Conservation (phyloP, 768 basidiomycete genomes). For the Leccinum aurantiacum region DNA sequence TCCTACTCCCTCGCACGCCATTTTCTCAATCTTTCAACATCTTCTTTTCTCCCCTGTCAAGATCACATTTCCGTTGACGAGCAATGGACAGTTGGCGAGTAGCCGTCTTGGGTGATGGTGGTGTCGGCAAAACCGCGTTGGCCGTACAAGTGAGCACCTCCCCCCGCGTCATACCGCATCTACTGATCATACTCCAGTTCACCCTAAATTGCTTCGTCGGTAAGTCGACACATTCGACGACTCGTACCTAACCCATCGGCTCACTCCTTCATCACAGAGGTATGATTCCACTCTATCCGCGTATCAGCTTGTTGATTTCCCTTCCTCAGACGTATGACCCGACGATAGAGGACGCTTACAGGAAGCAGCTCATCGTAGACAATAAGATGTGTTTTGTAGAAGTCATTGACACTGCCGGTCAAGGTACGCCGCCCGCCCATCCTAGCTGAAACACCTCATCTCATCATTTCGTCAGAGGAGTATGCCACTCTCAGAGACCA, state of each 20-base stretch:
- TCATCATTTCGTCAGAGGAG: slow-evolving; percentile 65
- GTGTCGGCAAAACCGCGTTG: slow-evolving; percentile 95
- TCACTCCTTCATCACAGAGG: slow-evolving; percentile 47
- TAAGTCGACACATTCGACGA: slow-evolving; percentile 40
- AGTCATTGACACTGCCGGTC: slow-evolving; percentile 96
- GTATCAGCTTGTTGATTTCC: slow-evolving; percentile 8
- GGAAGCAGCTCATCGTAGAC: slow-evolving; percentile 93
- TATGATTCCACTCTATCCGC: slow-evolving; percentile 29
- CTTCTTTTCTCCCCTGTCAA: slow-evolving; percentile 19
- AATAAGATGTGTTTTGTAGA: slow-evolving; percentile 95
- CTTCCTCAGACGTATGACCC: slow-evolving; percentile 85
- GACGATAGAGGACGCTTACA: slow-evolving; percentile 97
- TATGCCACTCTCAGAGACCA: slow-evolving; percentile 96
- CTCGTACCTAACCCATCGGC: slow-evolving; percentile 11
- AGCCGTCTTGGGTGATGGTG: slow-evolving; percentile 94
- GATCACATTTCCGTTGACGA: slow-evolving; percentile 21
- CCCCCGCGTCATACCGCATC: neutral
- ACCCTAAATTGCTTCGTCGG: slow-evolving; percentile 96
- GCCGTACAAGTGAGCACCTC: slow-evolving; percentile 78
- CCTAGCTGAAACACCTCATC: slow-evolving; percentile 12
- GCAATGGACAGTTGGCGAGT: slow-evolving; percentile 95
- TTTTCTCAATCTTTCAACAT: slow-evolving; percentile 31
- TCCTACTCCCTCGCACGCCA: slow-evolving; percentile 14
- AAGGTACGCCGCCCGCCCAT: slow-evolving; percentile 58
- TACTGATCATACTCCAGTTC: slow-evolving; percentile 57